phyloP scores from a whole-genome alignment of 2,329 filamentous ascomycete genomes.

The Colletotrichum sidae region DNA sequence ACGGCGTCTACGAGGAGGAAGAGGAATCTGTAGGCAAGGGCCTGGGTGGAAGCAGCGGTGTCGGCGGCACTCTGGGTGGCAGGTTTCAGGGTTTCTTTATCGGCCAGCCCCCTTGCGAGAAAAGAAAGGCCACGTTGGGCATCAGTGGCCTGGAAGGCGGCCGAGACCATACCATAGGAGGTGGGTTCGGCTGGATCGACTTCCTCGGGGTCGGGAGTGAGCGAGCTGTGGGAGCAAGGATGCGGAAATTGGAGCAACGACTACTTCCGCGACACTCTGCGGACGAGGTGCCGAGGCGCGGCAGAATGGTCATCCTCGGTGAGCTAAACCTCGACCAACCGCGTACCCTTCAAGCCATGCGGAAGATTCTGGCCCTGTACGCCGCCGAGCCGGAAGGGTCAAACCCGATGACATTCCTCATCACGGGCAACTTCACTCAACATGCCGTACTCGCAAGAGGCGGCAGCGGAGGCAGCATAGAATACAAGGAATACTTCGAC shows the following conservation, averaged over 20 bases:
- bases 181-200: conserved; percentile 96
- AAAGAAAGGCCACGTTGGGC: conserved; percentile 82
- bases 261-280: conserved; percentile 63
- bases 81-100: conserved; percentile 92
- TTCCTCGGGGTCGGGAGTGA: conserved; percentile 94
- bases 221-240: conserved; percentile 82
- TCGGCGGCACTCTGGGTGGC: conserved; percentile 92
- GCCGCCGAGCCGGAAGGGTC: conserved; percentile 71
- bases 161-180: conserved; percentile 72
- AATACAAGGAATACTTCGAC: conserved; percentile 98
- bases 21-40: conserved; percentile 76
- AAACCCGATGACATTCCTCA: conserved; percentile 81
- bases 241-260: conserved; percentile 82
- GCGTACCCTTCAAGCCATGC: conserved; percentile 82
- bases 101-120: conserved; percentile 91
- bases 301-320: conserved; percentile 79
- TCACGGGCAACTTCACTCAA: conserved; percentile 86
- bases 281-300: conserved; percentile 53
- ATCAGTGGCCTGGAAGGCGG: conserved; percentile 70
- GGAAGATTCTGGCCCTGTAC: conserved; percentile 82
- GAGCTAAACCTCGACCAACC: conserved; percentile 90
- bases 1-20: conserved; percentile 97
- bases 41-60: conserved; percentile 81
- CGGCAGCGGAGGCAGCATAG: conserved; percentile 83
- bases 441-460: conserved; percentile 75